Evolutionary conservation across 805 yeast genomes (phyloP).

Genomic region (Grigorovia transvaalensis): DNA sequence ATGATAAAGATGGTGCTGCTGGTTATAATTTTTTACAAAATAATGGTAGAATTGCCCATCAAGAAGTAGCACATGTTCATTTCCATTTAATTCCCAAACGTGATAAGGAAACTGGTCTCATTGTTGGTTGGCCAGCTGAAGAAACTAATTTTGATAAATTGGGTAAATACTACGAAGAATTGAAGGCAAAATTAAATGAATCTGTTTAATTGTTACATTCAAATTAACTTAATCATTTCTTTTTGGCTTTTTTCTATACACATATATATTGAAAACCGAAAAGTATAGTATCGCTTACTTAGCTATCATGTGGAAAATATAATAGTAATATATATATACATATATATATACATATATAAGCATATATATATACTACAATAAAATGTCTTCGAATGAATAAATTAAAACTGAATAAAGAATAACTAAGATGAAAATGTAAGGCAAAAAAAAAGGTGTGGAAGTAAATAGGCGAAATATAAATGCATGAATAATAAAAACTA

Average conservation of each 20-base stretch:
- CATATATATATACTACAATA: background rate
- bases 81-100: conserved; percentile 92
- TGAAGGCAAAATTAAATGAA: conserved; percentile 36
- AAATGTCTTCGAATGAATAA: background rate
- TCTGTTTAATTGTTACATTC: background rate
- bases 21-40: conserved; percentile 86
- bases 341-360: background rate
- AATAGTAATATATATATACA: too few relatives aligned
- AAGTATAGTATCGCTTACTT: too few relatives aligned
- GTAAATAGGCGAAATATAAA: too few relatives aligned
- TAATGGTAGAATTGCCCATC: conserved; percentile 93
- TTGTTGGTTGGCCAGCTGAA: conserved; percentile 92
- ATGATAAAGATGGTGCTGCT: conserved; percentile 35
- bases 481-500: too few relatives aligned
- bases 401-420: background rate
- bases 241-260: too few relatives aligned
- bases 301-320: too few relatives aligned
- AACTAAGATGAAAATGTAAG: background rate
- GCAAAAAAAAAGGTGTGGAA: background rate
- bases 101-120: conserved; percentile 60
- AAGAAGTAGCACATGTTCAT: conserved; percentile 91
- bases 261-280: too few relatives aligned
- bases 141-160: conserved; percentile 65
- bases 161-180: conserved; percentile 53
- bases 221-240: too few relatives aligned